phyloP scores from a whole-genome alignment of 2,329 filamentous ascomycete genomes.

The Cryphonectria parasitica region DNA sequence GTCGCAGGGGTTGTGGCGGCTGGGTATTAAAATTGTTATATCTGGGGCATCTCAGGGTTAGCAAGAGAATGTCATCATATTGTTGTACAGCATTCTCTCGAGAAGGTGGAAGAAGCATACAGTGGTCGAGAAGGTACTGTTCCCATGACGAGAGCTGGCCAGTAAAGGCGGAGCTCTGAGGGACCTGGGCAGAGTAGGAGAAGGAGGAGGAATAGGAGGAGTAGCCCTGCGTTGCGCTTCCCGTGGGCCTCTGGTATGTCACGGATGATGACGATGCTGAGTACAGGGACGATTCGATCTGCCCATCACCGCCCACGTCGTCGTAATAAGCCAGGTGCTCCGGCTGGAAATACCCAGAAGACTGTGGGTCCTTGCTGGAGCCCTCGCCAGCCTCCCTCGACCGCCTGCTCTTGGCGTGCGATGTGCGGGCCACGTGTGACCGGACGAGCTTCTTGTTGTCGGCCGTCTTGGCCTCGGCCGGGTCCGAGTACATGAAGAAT shows the following conservation, averaged over 20 bases:
- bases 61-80: background rate
- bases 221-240: no score
- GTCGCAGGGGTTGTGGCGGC: constrained; percentile 17
- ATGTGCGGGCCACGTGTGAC: constrained; percentile 23
- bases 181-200: background rate
- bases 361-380: background rate
- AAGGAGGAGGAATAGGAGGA: background rate
- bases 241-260: background rate
- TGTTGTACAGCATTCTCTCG: no score
- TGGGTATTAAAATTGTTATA: constrained; percentile 14
- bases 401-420: constrained; percentile 19
- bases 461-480: constrained; percentile 14
- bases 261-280: background rate
- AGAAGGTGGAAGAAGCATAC: background rate
- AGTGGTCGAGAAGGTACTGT: constrained; percentile 16
- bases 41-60: background rate
- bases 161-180: background rate
- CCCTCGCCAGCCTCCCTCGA: constrained; percentile 9
- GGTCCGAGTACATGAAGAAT: constrained; percentile 28
- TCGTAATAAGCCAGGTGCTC: background rate
- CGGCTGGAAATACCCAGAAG: background rate
- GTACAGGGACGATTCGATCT: background rate
- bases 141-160: constrained; percentile 12
- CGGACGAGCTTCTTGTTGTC: constrained; percentile 25
- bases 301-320: background rate